Base-by-base conservation (phyloP, 2,329 filamentous ascomycete genomes). In the Sporothrix luriei region DNA sequence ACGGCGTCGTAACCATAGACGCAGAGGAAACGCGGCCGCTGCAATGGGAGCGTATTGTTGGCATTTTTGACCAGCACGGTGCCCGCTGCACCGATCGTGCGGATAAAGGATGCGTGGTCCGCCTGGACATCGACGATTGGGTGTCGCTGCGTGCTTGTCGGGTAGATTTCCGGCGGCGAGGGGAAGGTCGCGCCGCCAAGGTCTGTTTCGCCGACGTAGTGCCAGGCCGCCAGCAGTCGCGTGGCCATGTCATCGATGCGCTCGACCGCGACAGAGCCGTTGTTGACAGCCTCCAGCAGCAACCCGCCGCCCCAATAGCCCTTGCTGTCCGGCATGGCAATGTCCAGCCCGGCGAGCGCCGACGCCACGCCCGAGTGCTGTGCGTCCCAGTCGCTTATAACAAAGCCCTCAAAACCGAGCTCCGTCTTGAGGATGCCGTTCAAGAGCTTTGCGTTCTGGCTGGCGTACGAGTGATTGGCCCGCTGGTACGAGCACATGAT, bases 171-270 rank as follows among this genome's bases (percentile, higher is more conserved):
- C 3, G 70, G 70, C 61, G 76, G 79, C 43, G 69, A 71, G 75
- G 79, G 74, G 49, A 72, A 76, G 7, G 9, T 59, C 24, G 70
- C 69, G n/a, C 73, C 40, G 26, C 33, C 57, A 3, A 19, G 71
- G n/a, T 88, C 87, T 1, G 83, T 24, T 6, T 55, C 52, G 0
- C 75, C 76, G 29, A 82, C 75, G 48, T 80, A 78, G 69, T 79
- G 78, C 78, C 78, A 54, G 40, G 70, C 68, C 0, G 70, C 70
- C n/a, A 71, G 51, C 29, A 71, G 62, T 72, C 93, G 88, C 11
- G 89, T 90, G 0, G 87, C 90, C 88, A 94, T 94, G 77, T 97
- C 92, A 68, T 91, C 89, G 1, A 96, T 76, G 33, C 92, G 85
- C 76, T 84, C 88, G 73, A 90, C 87, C 0, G 86, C 86, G 10